Evolutionary conservation across 305 asterid species (phyloP).

Genomic region (Fraxinus sp.): DNA sequence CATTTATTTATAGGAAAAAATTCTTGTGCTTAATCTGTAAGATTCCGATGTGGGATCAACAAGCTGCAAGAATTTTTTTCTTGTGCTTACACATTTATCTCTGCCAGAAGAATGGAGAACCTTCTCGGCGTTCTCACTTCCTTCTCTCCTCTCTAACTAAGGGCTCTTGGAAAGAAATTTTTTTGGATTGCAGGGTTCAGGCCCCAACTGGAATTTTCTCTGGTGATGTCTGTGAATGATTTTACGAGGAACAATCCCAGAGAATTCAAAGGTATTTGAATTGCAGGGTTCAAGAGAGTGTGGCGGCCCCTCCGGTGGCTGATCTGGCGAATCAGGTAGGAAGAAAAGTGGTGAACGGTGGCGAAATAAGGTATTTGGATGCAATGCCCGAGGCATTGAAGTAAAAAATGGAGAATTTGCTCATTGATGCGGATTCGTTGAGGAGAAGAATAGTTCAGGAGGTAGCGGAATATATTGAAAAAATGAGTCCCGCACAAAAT

Average conservation of each 20-base stretch:
- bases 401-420: constrained; percentile 12
- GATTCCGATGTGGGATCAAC: too few relatives aligned
- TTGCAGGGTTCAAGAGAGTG: constrained; percentile 25
- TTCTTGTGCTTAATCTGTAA: too few relatives aligned
- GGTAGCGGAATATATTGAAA: constrained; percentile 15
- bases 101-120: too few relatives aligned
- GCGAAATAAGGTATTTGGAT: background rate
- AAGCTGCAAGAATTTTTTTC: too few relatives aligned
- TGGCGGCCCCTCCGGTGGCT: constrained; percentile 23
- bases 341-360: background rate
- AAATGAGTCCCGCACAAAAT: constrained; percentile 28
- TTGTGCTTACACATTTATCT: too few relatives aligned
- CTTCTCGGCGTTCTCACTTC: background rate
- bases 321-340: constrained; percentile 4
- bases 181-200: constrained; percentile 34
- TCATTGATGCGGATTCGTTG: constrained; percentile 32
- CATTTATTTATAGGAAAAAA: too few relatives aligned
- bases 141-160: too few relatives aligned
- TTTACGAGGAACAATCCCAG: constrained; percentile 26
- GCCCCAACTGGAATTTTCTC: constrained; percentile 21
- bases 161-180: background rate
- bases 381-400: constrained; percentile 10
- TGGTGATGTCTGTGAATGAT: constrained; percentile 8
- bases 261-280: constrained; percentile 18
- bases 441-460: constrained; percentile 30